phyloP scores from a whole-genome alignment of 2,329 filamentous ascomycete genomes.

The Thyridium curvatum region DNA sequence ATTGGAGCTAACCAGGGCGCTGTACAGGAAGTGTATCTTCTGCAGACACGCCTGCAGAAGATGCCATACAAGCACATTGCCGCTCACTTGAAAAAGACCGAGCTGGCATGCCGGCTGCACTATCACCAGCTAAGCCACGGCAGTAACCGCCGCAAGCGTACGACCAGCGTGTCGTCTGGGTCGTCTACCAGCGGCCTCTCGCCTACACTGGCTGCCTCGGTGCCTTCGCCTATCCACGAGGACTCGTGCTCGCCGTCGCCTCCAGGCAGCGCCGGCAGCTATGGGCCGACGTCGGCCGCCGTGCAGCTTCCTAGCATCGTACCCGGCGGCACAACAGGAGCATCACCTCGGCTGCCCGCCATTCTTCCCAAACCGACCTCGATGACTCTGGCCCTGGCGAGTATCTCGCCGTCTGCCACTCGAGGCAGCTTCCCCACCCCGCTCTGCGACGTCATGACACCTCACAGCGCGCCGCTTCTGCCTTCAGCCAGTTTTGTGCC shows the following conservation, averaged over 20 bases:
- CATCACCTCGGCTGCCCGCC: constrained; percentile 47
- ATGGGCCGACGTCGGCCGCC: constrained; percentile 37
- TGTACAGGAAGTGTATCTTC: constrained; percentile 72
- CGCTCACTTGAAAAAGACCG: constrained; percentile 78
- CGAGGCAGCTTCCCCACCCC: constrained; percentile 31
- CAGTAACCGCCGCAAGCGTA: constrained; percentile 72
- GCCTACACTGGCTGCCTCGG: constrained; percentile 38
- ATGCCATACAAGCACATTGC: constrained; percentile 91
- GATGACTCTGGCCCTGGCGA: constrained; percentile 35
- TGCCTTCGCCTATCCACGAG: constrained; percentile 46
- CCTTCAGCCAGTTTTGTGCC: constrained; percentile 30
- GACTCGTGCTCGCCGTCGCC: constrained; percentile 42
- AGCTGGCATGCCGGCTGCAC: constrained; percentile 80
- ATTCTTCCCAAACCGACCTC: constrained; percentile 61
- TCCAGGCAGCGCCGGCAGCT: constrained; percentile 35
- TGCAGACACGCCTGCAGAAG: constrained; percentile 78
- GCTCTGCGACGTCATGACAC: constrained; percentile 30
- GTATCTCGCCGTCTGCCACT: constrained; percentile 25
- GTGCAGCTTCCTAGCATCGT: constrained; percentile 51
- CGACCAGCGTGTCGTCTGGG: constrained; percentile 61
- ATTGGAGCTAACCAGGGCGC: too few species aligned
- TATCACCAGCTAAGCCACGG: constrained; percentile 82
- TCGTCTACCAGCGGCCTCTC: constrained; percentile 49
- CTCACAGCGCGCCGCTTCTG: constrained; percentile 38
- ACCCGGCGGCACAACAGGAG: constrained; percentile 25